Percentiles rank a stretch among this genome's conserved stretches.
Evolutionary conservation across 1,284 basidiomycete genomes (phyloP).

Genomic region (Ceratobasidium sp.): DNA sequence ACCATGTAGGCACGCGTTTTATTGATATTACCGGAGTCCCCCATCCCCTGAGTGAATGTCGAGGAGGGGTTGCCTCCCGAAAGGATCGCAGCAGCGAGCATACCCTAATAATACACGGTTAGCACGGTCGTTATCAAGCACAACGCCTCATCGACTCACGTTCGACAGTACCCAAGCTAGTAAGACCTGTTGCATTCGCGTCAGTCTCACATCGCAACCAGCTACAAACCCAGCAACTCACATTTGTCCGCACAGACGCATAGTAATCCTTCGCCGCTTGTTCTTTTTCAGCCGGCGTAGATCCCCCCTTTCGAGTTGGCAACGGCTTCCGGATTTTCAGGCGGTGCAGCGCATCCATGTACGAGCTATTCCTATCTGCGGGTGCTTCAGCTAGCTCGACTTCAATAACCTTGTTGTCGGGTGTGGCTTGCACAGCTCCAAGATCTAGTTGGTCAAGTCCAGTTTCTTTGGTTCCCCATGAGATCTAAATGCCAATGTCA

Average conservation of each 20-base stretch:
- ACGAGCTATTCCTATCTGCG: constrained; percentile 89
- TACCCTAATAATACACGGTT: constrained; percentile 63
- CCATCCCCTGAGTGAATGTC: constrained; percentile 68
- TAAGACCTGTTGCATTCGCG: constrained; percentile 65
- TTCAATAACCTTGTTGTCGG: constrained; percentile 85
- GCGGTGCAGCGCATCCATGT: constrained; percentile 89
- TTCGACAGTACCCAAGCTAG: constrained; percentile 89
- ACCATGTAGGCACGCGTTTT: constrained; percentile 82
- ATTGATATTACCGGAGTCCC: constrained; percentile 62
- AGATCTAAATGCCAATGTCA: constrained; percentile 65
- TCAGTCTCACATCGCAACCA: constrained; percentile 50
- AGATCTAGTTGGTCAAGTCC: constrained; percentile 77
- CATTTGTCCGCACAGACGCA: constrained; percentile 92
- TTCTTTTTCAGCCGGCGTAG: constrained; percentile 70
- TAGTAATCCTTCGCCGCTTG: constrained; percentile 88
- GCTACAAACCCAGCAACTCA: constrained; percentile 58
- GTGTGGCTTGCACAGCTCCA: constrained; percentile 76
- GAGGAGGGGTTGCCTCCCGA: constrained; percentile 71
- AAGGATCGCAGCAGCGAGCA: constrained; percentile 81
- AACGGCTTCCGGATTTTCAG: constrained; percentile 76
- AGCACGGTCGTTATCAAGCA: neutral
- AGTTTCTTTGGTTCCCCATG: constrained; percentile 92
- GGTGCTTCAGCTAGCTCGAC: constrained; percentile 89
- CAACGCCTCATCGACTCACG: constrained; percentile 61
- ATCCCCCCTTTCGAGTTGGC: constrained; percentile 54